Conservation (phyloP, 1,139 yeast genomes). For the Geotrichum phurueaensis region DNA sequence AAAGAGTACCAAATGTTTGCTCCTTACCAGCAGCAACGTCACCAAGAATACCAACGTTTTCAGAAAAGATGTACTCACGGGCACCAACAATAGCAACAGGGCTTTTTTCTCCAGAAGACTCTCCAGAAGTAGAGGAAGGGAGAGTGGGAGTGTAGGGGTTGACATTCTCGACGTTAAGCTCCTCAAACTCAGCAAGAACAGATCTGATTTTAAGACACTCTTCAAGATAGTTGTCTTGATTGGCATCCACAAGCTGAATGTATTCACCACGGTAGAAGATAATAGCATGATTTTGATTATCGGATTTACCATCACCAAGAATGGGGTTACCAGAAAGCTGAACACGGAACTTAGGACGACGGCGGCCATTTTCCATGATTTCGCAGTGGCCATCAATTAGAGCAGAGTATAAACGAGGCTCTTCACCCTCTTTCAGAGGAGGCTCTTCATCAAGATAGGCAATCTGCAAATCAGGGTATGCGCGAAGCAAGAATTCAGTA, state of each 20-base stretch:
- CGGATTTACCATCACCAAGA: slow-evolving; percentile 98
- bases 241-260: slow-evolving; percentile 95
- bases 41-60: slow-evolving; percentile 97
- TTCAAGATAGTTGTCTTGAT: slow-evolving; percentile 96
- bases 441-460: slow-evolving; percentile 96
- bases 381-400: slow-evolving; percentile 98
- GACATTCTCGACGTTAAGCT: slow-evolving; percentile 56
- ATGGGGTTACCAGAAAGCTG: slow-evolving; percentile 98
- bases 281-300: slow-evolving; percentile 94
- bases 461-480: slow-evolving; percentile 97
- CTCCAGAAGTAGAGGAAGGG: slow-evolving; percentile 17
- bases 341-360: slow-evolving; percentile 96
- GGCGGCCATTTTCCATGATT: slow-evolving; percentile 92
- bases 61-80: slow-evolving; percentile 97
- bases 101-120: slow-evolving; percentile 42
- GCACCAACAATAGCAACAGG: slow-evolving; percentile 99
- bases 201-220: slow-evolving; percentile 97
- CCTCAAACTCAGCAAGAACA: slow-evolving; percentile 96
- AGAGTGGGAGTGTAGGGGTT: slow-evolving; percentile 41
- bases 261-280: slow-evolving; percentile 99
- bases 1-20: slow-evolving; percentile 97
- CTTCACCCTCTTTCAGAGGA: slow-evolving; percentile 87
- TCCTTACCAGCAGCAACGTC: slow-evolving; percentile 99
- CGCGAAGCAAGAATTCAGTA: slow-evolving; percentile 95
- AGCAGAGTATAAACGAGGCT: slow-evolving; percentile 94